Evolutionary conservation across 164 flowering plant species (phyloP), one percentile per base, ranked within the genome.

Genomic region (Piper longum): DNA sequence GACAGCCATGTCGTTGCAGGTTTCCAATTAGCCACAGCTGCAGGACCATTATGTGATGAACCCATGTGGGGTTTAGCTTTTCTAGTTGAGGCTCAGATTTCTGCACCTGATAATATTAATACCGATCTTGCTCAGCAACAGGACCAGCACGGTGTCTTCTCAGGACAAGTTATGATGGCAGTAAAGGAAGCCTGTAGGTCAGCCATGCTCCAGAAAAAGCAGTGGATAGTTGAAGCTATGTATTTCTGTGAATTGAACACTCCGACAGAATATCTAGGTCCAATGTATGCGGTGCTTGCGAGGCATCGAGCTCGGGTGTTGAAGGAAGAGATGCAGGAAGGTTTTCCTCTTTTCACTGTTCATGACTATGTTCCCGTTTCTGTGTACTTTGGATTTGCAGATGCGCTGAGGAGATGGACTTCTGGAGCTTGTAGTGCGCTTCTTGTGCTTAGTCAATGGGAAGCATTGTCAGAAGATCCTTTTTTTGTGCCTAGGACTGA

Each of bases 41-140:
- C 95, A 52, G 96, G 98, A 41, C 98, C 96, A 2, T 71, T 91
- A 62, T 88, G 98, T 66, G 98, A 91, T 61, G 98, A 91, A 73
- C 87, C 98, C 7, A 79, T 88, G 91, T 87, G 97, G 97, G 97
- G 97, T 52, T 79, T 88, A 72, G 89, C 82, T 2, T 90, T 88
- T 72, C 68, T 82, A 51, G 74, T 88, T 41, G 92, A 90, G 71
- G 92, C 84, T 56, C 69, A 57, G 43, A 67, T 89, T 64, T 68
- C 72, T 73, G 80, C 87, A n/a, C 42, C 62, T 40, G 79, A 72
- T 51, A 85, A 78, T 4, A 62, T 78, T 16, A 85, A 78, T 4
- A 61, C 79, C 16, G 82, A 81, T 54, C 26, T 67, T 59, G 59
- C 57, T 56, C 80, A 76, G 48, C 83, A 64, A 41, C 64, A 69